Conservation (phyloP, 306 rosid species). For the Malus asiatica region DNA sequence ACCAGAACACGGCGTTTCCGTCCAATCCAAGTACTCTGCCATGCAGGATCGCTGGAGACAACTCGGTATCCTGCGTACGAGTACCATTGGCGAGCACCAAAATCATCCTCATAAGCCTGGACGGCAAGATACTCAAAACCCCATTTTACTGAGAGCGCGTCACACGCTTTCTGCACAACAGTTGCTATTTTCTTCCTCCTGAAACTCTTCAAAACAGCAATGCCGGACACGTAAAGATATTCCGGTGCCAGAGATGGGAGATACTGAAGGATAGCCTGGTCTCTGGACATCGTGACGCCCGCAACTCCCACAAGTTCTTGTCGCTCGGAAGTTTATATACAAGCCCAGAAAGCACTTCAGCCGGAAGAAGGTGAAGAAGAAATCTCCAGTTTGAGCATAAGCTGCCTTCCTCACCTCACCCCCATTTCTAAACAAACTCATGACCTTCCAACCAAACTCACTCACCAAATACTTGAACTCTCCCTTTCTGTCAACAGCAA, state of each 20-base stretch:
- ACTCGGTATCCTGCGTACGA: slow-evolving; percentile 64
- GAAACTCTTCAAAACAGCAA: slow-evolving; percentile 55
- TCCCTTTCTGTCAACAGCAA: not conserved
- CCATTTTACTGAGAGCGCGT: slow-evolving; percentile 50
- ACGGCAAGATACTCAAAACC: slow-evolving; percentile 63
- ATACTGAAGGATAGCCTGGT: slow-evolving; percentile 38
- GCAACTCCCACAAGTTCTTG: slow-evolving; percentile 60
- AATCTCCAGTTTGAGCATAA: slow-evolving; percentile 60
- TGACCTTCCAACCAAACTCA: slow-evolving; percentile 72
- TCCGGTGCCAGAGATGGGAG: slow-evolving; percentile 56
- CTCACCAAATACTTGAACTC: slow-evolving; percentile 38
- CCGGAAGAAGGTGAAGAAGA: slow-evolving; percentile 78
- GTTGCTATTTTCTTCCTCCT: slow-evolving; percentile 81
- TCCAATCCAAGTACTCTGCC: slow-evolving; percentile 83
- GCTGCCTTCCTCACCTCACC: slow-evolving; percentile 68
- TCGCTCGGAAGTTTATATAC: slow-evolving; percentile 18
- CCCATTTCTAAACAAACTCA: slow-evolving; percentile 39
- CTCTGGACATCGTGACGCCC: slow-evolving; percentile 61
- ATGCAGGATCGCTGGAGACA: slow-evolving; percentile 64
- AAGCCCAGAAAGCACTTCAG: slow-evolving; percentile 79
- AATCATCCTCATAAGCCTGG: slow-evolving; percentile 79
- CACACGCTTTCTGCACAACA: slow-evolving; percentile 58
- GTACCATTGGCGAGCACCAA: slow-evolving; percentile 68
- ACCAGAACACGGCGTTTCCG: slow-evolving; percentile 72
- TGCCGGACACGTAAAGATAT: slow-evolving; percentile 76